Base-by-base conservation (phyloP, 2,329 filamentous ascomycete species). In the Beauveria medogensis region DNA sequence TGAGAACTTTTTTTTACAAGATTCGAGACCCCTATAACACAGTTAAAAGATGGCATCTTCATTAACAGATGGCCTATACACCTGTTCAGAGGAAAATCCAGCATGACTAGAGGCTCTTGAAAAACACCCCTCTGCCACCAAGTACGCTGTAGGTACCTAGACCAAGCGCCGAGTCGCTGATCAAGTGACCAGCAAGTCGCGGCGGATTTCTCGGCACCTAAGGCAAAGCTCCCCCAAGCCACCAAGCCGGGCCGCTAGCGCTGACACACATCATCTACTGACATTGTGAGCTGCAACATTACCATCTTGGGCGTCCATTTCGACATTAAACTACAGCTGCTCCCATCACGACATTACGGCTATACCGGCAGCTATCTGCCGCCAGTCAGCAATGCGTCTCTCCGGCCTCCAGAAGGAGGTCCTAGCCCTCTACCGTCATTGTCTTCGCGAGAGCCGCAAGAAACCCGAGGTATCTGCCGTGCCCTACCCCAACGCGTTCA, bases 321-420 rank as follows among this genome's bases (percentile, higher is more conserved):
- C 50, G 57, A 48, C 57, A 26, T 54, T 24, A 16, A 46, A 28
- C 28, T 20, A 40, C 50, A 20, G 24, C 48, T 10, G 12, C 56
- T 14, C n/a, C 48, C 40, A 53, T 59, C 56, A 53, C 56, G 56
- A 53, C 48, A 59, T 59, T 16, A 53, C 47, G 41, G 16, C 28
- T 41, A 26, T 18, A n/a, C 41, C 57, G 30, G 57, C 57, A 54
- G 10, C 6, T 54, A 6, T 28, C 2, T 37, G 8, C 18, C 20
- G 24, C 50, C 50, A 47, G 40, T 59, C 50, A 60, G 64, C 50
- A 53, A 71, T 69, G 68, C 67, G 85, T 67, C 78, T 92, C 28
- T 96, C 92, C 8, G 94, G 94, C 41, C 79, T 97, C n/a, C 93
- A 97, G 72, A 88, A 84, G 68, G 91, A 96, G 69, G 93, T 97